Percentiles rank a stretch among this genome's conserved stretches.
These are phyloP conservation scores for Fagopyrum esculentum DNA, from an alignment of 148 eudicot species.

Conservation along the genomic window DNA sequence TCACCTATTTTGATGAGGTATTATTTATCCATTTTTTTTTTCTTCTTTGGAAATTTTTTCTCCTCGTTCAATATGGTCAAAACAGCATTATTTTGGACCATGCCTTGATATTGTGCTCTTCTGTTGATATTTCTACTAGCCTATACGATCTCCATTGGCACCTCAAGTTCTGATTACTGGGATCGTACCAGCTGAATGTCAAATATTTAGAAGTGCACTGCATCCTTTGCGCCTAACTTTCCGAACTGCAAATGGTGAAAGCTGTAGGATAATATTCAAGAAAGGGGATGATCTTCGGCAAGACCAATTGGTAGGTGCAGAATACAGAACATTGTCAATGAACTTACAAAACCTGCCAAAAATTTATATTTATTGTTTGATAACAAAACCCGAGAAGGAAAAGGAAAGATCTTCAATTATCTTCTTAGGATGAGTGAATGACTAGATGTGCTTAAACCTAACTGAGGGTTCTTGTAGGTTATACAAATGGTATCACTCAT, in stretches of 20 bases:
- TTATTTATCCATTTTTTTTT: background rate
- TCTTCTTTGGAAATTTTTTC: background rate
- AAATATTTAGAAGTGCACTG: constrained; percentile 83
- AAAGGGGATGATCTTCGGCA: constrained; percentile 99
- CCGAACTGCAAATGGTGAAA: constrained; percentile 71
- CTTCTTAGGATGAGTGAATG: background rate
- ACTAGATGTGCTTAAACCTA: background rate
- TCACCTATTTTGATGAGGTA: constrained; percentile 97
- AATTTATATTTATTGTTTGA: background rate
- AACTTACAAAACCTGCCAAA: background rate
- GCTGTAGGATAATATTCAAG: constrained; percentile 85
- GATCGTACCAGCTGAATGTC: constrained; percentile 84
- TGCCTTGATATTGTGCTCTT: background rate
- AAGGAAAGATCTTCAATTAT: background rate
- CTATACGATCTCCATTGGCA: constrained; percentile 83
- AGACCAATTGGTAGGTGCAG: constrained; percentile 74
- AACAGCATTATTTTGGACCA: background rate
- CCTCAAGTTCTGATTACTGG: constrained; percentile 85
- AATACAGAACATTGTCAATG: constrained; percentile 4
- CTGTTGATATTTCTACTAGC: constrained; percentile 35
- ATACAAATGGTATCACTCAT: constrained; percentile 94
- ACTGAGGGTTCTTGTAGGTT: constrained; percentile 43
- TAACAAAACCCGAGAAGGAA: background rate
- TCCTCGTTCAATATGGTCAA: background rate
- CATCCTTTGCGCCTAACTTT: constrained; percentile 86